These are phyloP conservation scores for Lachancea nothofagi DNA, from an alignment of 805 yeast genomes.

Conservation along the genomic window DNA sequence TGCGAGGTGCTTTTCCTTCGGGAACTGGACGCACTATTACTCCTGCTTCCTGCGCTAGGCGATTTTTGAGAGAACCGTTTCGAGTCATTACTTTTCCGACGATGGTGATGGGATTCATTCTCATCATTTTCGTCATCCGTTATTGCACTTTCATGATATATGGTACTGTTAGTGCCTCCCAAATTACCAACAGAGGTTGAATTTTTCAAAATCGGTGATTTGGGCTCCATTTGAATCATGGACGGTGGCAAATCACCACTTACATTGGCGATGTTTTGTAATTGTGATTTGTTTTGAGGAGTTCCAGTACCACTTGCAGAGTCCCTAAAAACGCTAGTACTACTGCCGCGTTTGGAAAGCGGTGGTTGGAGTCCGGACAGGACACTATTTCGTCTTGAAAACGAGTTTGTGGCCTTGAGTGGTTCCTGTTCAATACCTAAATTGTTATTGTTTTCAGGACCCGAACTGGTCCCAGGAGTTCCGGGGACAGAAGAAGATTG, in stretches of 20 bases:
- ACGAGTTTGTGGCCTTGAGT: conserved; percentile 5
- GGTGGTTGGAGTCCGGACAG: conserved; percentile 8
- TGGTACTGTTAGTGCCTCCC: conserved; percentile 9
- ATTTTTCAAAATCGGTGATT: conserved; percentile 62
- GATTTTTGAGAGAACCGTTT: conserved; percentile 15
- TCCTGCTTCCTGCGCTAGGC: conserved; percentile 19
- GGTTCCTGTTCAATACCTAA: neutral
- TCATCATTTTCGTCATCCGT: conserved; percentile 29
- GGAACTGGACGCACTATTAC: conserved; percentile 9
- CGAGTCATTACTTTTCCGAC: conserved; percentile 9
- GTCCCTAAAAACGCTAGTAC: conserved; percentile 6
- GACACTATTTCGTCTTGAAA: conserved; percentile 8
- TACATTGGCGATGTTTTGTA: conserved; percentile 26
- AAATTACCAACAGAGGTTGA: conserved; percentile 6
- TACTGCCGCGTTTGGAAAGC: conserved; percentile 11
- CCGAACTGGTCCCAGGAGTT: neutral
- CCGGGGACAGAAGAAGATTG: conserved; percentile 8
- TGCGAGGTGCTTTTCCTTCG: conserved; percentile 9
- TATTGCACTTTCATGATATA: conserved; percentile 28
- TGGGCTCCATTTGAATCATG: conserved; percentile 66
- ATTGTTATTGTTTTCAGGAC: neutral
- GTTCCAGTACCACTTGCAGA: conserved; percentile 4
- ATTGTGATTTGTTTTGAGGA: neutral
- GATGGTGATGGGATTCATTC: conserved; percentile 14
- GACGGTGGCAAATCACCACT: conserved; percentile 51